Percentiles rank a stretch among this genome's conserved stretches.
Conservation (phyloP, 306 rosid species). For the Dryas alaskensis region DNA sequence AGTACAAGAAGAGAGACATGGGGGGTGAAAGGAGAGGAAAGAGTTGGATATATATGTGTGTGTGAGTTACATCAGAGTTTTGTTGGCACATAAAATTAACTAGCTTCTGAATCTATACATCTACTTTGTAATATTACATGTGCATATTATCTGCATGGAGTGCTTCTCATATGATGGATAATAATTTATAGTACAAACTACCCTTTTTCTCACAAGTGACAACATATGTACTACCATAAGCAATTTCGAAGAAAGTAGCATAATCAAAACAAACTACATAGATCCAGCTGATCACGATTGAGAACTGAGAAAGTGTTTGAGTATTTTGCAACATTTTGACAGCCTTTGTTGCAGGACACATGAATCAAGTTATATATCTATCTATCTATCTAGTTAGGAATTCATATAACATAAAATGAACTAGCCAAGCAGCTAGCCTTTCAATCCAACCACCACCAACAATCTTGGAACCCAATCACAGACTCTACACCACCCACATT, state of each 20-base stretch:
- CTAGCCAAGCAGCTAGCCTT: not conserved
- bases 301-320: not conserved
- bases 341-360: not conserved
- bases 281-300: not conserved
- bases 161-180: not conserved
- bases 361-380: slow-evolving; percentile 9
- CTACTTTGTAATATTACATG: not conserved
- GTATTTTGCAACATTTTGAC: not conserved
- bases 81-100: not conserved
- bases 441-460: not conserved
- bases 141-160: not conserved
- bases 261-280: not conserved
- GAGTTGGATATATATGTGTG: not conserved
- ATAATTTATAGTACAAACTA: not conserved
- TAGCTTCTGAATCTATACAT: not conserved
- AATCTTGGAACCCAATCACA: slow-evolving; percentile 6
- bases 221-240: slow-evolving; percentile 1
- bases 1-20: not conserved
- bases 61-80: not conserved
- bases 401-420: not conserved
- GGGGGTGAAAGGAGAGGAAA: not conserved
- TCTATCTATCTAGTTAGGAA: no score
- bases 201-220: not conserved
- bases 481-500: not conserved
- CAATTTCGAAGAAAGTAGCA: slow-evolving; percentile 32